Evolutionary conservation across 305 asterid species (phyloP), one percentile per base, ranked within the genome.

Genomic region (Fraxinus angustifolia): DNA sequence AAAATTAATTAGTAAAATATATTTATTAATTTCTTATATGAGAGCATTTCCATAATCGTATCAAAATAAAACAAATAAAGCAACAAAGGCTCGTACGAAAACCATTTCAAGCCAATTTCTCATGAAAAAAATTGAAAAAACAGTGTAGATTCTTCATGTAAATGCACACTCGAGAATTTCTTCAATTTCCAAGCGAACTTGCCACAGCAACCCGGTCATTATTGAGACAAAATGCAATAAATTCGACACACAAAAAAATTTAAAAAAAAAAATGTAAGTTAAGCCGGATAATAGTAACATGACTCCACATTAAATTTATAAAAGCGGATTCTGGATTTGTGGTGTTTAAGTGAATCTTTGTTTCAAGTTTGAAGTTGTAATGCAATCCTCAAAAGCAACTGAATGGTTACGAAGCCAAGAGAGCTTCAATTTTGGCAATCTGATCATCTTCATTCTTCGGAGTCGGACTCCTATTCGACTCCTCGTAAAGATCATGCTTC

Each of bases 391-490:
- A 68, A 28, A 68, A 23, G 79, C 75, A 77, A 70, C 71, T 4
- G 36, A 33, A 48, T 33, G 16, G 75, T 76, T 88, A 94, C 3
- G 95, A 93, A 62, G 94, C 89, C 88, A 96, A 83, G 11, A 96
- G 92, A 17, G 97, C 94, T 86, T 96, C 98, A n/a, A 94, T 91
- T 85, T 93, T 96, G 3, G 97, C 92, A 79, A 94, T 87, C 83
- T 88, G 90, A 82, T 96, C 99, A 76, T 96, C 99, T 73, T 96
- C 97, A 2, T 90, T 94, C 92, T 89, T 93, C 0, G 92, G 93
- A 77, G 93, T 83, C 4, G 97, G 98, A 65, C 97, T 94, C 86
- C 73, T 89, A 74, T 89, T 89, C 5, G 91, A 90, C 85, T 89
- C 93, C 33, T 82, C 84, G 60, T 82, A 92, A 75, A 90, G 91